These are phyloP conservation scores for Kernera saxatilis DNA, from an alignment of 345 rosid genomes.

Conservation along the genomic window DNA sequence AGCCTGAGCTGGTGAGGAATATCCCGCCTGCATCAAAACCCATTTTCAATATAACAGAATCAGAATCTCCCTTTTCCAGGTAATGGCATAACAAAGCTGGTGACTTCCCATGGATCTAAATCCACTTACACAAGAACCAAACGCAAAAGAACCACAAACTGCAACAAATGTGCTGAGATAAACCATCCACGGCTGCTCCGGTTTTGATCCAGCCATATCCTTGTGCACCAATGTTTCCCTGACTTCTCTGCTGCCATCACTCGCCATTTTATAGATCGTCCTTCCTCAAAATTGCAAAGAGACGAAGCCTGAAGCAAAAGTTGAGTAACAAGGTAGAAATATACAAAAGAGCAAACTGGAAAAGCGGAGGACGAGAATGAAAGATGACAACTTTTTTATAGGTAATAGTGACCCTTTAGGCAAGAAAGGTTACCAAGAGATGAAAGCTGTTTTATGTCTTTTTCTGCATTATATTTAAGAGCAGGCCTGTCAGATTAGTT, in stretches of 20 bases:
- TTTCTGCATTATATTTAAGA: neutral
- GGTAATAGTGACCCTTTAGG: constrained; percentile 7
- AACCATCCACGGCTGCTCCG: constrained; percentile 56
- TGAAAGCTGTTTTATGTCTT: constrained; percentile 23
- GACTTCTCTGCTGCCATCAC: constrained; percentile 17
- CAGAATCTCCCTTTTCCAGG: neutral
- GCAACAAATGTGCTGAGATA: constrained; percentile 77
- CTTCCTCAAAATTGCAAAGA: constrained; percentile 20
- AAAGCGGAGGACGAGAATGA: constrained; percentile 9
- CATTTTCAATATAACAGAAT: neutral
- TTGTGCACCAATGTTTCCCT: constrained; percentile 24
- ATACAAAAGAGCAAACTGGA: constrained; percentile 10
- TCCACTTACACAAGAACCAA: constrained; percentile 76
- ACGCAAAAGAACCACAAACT: constrained; percentile 76
- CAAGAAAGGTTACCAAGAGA: constrained; percentile 17
- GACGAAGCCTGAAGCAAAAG: constrained; percentile 26
- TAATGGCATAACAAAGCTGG: neutral
- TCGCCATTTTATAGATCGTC: constrained; percentile 2
- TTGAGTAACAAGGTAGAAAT: constrained; percentile 13
- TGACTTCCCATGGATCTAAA: neutral
- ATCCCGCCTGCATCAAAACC: constrained; percentile 60
- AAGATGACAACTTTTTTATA: neutral
- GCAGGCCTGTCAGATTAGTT: neutral
- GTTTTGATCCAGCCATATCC: constrained; percentile 28
- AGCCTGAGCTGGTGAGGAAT: constrained; percentile 80